phyloP scores from a whole-genome alignment of 2,329 filamentous ascomycete genomes.

The Xylariaceae sp. region DNA sequence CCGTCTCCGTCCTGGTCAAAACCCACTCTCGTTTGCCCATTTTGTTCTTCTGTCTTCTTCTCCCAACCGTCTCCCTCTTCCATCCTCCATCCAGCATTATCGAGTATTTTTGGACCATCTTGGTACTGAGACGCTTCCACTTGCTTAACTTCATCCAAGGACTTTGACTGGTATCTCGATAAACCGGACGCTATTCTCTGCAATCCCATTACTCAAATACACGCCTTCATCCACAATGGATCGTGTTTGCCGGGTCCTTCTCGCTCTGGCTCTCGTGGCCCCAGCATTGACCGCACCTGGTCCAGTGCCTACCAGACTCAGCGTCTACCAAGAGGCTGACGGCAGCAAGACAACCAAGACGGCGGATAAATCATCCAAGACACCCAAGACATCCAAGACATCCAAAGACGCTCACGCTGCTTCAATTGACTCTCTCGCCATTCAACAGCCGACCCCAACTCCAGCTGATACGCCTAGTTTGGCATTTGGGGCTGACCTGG shows the following conservation, averaged over 20 bases:
- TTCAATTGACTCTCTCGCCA: neutral
- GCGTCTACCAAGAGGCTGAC: neutral
- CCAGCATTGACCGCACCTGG: slow-evolving; percentile 8
- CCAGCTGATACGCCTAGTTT: neutral
- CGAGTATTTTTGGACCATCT: slow-evolving; percentile 6
- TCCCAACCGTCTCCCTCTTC: neutral
- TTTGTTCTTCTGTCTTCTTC: neutral
- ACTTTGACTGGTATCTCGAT: neutral
- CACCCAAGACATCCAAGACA: neutral
- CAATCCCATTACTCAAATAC: neutral
- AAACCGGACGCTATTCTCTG: neutral
- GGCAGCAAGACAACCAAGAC: neutral
- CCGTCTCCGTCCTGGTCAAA: neutral
- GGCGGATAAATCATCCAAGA: neutral
- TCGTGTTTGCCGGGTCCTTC: neutral
- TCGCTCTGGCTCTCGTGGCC: slow-evolving; percentile 5
- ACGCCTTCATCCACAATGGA: slow-evolving; percentile 5
- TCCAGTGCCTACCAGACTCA: neutral
- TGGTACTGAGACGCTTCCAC: neutral
- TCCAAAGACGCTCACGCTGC: neutral
- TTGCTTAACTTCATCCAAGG: neutral
- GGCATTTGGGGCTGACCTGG: neutral
- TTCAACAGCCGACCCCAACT: neutral
- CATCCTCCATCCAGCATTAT: neutral
- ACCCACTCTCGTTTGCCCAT: neutral